These are phyloP conservation scores for Hymenoscyphus linearis DNA, from an alignment of 2,329 filamentous ascomycete species.

Conservation along the genomic window DNA sequence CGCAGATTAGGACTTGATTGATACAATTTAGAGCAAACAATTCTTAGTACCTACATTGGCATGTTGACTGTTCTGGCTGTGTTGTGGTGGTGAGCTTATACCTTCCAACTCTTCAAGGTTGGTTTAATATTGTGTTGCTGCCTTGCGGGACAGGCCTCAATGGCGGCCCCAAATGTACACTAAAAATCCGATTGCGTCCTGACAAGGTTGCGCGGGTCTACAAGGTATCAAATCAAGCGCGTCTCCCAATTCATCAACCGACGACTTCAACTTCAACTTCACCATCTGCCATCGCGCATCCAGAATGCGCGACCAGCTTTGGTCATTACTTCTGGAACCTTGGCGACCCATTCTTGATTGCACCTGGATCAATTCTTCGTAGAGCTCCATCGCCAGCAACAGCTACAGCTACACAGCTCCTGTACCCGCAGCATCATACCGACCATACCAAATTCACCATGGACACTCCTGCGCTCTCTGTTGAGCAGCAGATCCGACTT, in stretches of 20 bases:
- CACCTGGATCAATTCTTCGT: slow-evolving; percentile 15
- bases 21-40: background rate
- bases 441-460: slow-evolving; percentile 34
- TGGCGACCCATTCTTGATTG: slow-evolving; percentile 12
- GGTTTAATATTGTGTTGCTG: background rate
- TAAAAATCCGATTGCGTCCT: background rate
- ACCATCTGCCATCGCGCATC: slow-evolving; percentile 4
- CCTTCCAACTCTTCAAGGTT: background rate
- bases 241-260: slow-evolving; percentile 6
- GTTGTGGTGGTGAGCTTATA: slow-evolving; percentile 2
- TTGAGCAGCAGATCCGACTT: slow-evolving; percentile 76
- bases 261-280: background rate
- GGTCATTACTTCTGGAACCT: slow-evolving; percentile 4
- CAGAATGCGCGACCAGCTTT: slow-evolving; percentile 16
- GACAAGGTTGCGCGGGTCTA: background rate
- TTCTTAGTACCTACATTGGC: slow-evolving; percentile 24
- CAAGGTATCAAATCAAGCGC: background rate
- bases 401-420: background rate
- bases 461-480: slow-evolving; percentile 48
- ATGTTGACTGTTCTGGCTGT: slow-evolving; percentile 20
- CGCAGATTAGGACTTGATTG: background rate
- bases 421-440: slow-evolving; percentile 22
- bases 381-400: slow-evolving; percentile 20
- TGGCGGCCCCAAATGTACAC: background rate
- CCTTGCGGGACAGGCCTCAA: background rate